These are phyloP conservation scores for Leucoagaricus sp. DNA, from an alignment of 1,284 basidiomycete species.

Conservation along the genomic window DNA sequence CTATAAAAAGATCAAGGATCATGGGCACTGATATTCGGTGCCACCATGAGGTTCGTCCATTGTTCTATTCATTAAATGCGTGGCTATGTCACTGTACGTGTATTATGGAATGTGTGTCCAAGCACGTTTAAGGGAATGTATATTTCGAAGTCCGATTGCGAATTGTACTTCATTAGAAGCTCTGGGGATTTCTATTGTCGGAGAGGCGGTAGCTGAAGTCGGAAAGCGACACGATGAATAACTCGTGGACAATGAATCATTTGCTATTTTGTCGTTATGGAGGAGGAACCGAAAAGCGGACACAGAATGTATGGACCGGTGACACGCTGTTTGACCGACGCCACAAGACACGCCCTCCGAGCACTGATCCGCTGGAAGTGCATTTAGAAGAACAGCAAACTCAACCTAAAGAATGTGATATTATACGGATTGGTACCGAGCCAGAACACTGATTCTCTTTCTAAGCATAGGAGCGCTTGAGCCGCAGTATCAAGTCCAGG, in stretches of 20 bases:
- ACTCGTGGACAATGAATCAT: background rate
- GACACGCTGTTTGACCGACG: background rate
- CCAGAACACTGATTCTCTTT: too few relatives aligned
- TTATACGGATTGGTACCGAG: background rate
- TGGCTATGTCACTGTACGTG: background rate
- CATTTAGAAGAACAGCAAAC: too few relatives aligned
- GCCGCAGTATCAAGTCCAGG: too few relatives aligned
- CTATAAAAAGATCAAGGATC: background rate
- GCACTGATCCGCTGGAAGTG: background rate
- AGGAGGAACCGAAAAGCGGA: background rate
- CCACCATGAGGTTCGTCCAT: background rate
- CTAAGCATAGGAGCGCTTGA: too few relatives aligned
- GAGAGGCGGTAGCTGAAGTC: background rate
- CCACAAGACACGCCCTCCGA: background rate
- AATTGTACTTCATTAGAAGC: background rate
- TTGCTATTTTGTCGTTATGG: background rate
- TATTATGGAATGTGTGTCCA: background rate
- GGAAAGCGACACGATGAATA: background rate
- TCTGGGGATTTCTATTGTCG: background rate
- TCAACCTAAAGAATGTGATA: too few relatives aligned
- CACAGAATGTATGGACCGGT: background rate
- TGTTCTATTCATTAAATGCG: background rate
- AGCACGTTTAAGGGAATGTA: too few relatives aligned
- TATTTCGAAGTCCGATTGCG: too few relatives aligned
- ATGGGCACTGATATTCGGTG: background rate